Percentiles rank a stretch among this genome's conserved stretches.
These are phyloP conservation scores for Annulohypoxylon moriforme DNA, from an alignment of 495 filamentous ascomycete genomes.

Conservation along the genomic window DNA sequence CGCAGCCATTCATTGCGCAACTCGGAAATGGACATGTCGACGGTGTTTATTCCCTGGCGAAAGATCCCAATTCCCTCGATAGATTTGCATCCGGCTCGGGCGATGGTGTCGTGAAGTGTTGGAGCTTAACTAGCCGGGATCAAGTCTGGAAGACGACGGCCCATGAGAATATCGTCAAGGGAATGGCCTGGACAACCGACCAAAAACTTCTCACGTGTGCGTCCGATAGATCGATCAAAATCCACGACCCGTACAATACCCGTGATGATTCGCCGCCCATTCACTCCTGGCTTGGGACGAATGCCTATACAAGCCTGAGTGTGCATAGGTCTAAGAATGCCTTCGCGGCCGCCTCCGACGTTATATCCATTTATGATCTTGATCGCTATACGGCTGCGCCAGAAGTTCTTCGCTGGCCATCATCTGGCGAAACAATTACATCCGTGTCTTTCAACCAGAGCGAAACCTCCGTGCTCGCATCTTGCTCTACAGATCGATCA, in stretches of 20 bases:
- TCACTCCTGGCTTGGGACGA: conserved; percentile 83
- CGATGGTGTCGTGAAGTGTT: conserved; percentile 92
- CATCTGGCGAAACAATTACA: conserved; percentile 89
- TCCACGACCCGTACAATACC: conserved; percentile 89
- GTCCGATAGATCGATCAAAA: conserved; percentile 84
- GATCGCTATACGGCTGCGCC: conserved; percentile 78
- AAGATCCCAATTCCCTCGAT: conserved; percentile 75
- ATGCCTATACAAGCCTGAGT: conserved; percentile 84
- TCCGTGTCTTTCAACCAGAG: conserved; percentile 90
- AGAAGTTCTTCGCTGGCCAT: conserved; percentile 88
- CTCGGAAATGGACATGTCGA: conserved; percentile 94
- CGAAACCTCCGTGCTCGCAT: conserved; percentile 90
- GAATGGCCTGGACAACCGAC: conserved; percentile 85
- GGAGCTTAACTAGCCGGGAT: conserved; percentile 82
- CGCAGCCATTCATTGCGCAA: conserved; percentile 88
- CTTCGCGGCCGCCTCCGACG: conserved; percentile 83
- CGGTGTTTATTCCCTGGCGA: conserved; percentile 82
- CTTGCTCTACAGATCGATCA: conserved; percentile 83
- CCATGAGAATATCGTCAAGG: conserved; percentile 83
- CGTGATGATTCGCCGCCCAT: conserved; percentile 69
- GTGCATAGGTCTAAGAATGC: conserved; percentile 77
- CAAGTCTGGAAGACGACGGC: conserved; percentile 85
- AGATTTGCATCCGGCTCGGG: conserved; percentile 82
- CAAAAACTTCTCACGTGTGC: conserved; percentile 90
- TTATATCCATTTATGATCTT: conserved; percentile 89